Base-by-base conservation (phyloP, 306 rosid species). In the Vigna mungo region DNA sequence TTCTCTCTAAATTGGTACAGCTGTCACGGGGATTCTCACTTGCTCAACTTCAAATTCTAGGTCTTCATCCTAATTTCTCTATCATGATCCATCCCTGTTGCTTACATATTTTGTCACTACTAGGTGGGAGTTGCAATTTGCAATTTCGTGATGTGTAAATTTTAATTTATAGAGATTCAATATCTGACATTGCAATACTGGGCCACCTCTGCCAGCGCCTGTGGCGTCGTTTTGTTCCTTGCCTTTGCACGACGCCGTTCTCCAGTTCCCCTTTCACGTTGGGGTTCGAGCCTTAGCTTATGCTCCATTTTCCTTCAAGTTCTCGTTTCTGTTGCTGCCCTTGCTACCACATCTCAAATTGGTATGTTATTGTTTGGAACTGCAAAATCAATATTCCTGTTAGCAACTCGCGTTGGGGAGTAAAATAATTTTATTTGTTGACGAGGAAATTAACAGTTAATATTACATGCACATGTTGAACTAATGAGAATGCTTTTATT, bases 171-270 rank as follows among this genome's bases (percentile, higher is more conserved):
- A 92, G 97, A 92, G 89, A 73, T 95, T 67, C 91, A 88, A 70
- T 86, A 87, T 88, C 75, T 88, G 89, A 87, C 87, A 49, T 81
- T 90, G 88, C 97, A 91, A 82, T 90, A 90, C 89, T 92, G 97
- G 99, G 90, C 93, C 64, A 70, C 92, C 47, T 89, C 94, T 83
- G 89, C 96, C 52, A 77, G 92, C 87, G 86, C 88, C 86, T 74
- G 90, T 74, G 25, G 87, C 37, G 91, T 95, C 54, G 89, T 95
- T 64, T 34, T 90, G 27, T 84, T 89, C 76, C 83, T 95, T 41
- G 76, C 85, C 76, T 6, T 87, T 11, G 61, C 78, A 68, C 68
- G 85, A 23, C 56, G 76, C 78, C 44, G 47, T 37, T 34, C 83
- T 68, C 61, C 78, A 78, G 27, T 17, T 25, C 55, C 47, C 9